phyloP scores from a whole-genome alignment of 257 asterid genomes.

The Datura wrightii region DNA sequence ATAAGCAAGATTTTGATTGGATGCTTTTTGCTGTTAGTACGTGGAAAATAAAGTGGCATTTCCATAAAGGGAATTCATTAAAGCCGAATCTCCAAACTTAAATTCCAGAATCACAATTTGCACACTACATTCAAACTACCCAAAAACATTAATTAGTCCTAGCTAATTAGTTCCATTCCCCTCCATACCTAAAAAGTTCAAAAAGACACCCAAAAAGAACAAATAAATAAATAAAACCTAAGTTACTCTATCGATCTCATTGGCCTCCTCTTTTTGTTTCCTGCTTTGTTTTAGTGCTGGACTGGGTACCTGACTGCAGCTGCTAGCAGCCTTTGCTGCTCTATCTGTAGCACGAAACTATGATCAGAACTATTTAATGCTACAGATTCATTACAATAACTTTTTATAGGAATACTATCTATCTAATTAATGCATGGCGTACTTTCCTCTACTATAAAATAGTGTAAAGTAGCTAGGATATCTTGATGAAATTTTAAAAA shows the following conservation, averaged over 20 bases:
- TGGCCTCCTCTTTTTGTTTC: conserved; percentile 33
- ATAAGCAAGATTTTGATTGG: neutral
- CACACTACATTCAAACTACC: conserved; percentile 10
- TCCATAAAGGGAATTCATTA: conserved; percentile 32
- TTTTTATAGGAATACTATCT: neutral
- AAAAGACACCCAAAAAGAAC: neutral
- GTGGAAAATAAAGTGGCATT: conserved; percentile 28
- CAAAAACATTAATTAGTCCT: neutral
- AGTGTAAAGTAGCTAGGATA: neutral
- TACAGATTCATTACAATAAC: neutral
- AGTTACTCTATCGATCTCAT: neutral
- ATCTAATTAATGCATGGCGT: conserved; percentile 1
- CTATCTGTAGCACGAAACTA: conserved; percentile 57
- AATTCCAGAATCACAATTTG: conserved; percentile 42
- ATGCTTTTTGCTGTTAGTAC: conserved; percentile 25
- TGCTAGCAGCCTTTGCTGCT: conserved; percentile 85
- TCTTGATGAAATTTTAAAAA: too few species aligned
- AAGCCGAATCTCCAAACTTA: conserved; percentile 40
- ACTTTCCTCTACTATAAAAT: neutral
- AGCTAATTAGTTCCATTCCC: neutral
- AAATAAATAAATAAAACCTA: too few species aligned
- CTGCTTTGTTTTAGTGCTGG: conserved; percentile 39
- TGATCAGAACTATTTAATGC: neutral
- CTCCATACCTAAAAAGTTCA: neutral
- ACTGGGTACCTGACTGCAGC: conserved; percentile 77